Evolutionary conservation across 2,329 filamentous ascomycete genomes (phyloP), one percentile per base, ranked within the genome.

Genomic region (Penicillium psychrosexuale): DNA sequence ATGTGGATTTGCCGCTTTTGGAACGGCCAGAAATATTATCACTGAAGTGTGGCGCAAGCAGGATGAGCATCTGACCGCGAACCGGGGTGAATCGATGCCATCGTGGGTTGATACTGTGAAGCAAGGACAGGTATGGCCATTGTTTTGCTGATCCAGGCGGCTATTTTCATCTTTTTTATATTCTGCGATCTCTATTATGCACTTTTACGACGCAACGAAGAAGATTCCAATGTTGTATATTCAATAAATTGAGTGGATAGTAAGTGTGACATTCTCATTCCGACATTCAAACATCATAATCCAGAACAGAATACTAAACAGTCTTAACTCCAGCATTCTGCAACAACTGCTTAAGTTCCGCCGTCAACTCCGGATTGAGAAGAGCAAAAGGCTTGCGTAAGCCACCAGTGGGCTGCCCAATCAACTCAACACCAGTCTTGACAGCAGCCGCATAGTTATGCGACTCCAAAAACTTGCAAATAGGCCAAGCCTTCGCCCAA

Each of bases 381-480:
- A 81, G 59, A 11, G 68, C 63, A 63, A 81, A 81, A 0, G 79
- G 79, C 69, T 79, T 81, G 52, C 79, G 69, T 57, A 80, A 38
- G 3, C 78, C 79, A 17, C 79, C 79, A 0, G 79, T 80, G 39
- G 68, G 64, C 62, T 72, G 72, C 0, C 78, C 78, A 30, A 70
- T 71, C 46, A 81, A 53, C 63, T 81, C 78, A 65, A 81, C 75
- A 0, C 74, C 79, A 0, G 79, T 80, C 72, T 81, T 81, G 8
- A 80, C 73, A 7, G 76, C 77, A 6, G 75, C 67, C 0, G 72
- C 68, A 55, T 81, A 81, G 51, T 79, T 79, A 46, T 79, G 69
- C 5, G 73, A 69, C 63, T 81, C 79, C 5, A 81, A 60, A 39
- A 80, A 78, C 63, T 78, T 78, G 68, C 79, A 81, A 6, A 81